Evolutionary conservation across 192 early-diverging fungal species (phyloP).

Genomic region (Globomyces pollinis-pini): DNA sequence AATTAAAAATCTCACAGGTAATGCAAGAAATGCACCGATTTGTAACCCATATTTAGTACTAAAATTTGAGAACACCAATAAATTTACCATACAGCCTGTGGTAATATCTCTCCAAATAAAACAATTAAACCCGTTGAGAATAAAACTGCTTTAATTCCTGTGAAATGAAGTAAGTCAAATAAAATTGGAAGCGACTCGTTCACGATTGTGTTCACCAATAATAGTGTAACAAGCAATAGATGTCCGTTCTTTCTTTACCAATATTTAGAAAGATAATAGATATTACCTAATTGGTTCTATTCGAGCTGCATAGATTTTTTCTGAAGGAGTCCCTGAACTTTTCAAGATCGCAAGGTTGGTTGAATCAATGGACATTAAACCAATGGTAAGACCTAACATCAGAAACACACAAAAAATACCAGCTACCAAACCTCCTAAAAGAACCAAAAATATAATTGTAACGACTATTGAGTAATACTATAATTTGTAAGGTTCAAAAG

Average conservation of each 20-base stretch:
- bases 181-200: constrained; percentile 71
- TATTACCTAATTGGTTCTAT: constrained; percentile 87
- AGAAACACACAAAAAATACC: constrained; percentile 69
- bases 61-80: too few species aligned
- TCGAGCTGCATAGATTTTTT: constrained; percentile 66
- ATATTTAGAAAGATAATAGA: too few species aligned
- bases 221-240: constrained; percentile 87
- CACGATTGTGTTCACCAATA: constrained; percentile 88
- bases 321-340: constrained; percentile 59
- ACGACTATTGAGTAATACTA: constrained; percentile 2
- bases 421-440: constrained; percentile 71
- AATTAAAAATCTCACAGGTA: constrained; percentile 53
- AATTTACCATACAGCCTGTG: constrained; percentile 89
- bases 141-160: constrained; percentile 73
- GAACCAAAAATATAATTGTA: constrained; percentile 53
- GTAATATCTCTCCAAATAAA: constrained; percentile 93
- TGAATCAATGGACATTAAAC: constrained; percentile 74
- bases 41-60: constrained; percentile 77
- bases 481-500: too few species aligned
- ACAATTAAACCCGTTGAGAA: constrained; percentile 85
- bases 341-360: constrained; percentile 65
- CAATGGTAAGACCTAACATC: constrained; percentile 51
- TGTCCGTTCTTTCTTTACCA: constrained; percentile 82
- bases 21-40: constrained; percentile 84
- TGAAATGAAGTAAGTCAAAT: constrained; percentile 32